Evolutionary conservation across 345 rosid species (phyloP).

Genomic region (Syzygium jambos): DNA sequence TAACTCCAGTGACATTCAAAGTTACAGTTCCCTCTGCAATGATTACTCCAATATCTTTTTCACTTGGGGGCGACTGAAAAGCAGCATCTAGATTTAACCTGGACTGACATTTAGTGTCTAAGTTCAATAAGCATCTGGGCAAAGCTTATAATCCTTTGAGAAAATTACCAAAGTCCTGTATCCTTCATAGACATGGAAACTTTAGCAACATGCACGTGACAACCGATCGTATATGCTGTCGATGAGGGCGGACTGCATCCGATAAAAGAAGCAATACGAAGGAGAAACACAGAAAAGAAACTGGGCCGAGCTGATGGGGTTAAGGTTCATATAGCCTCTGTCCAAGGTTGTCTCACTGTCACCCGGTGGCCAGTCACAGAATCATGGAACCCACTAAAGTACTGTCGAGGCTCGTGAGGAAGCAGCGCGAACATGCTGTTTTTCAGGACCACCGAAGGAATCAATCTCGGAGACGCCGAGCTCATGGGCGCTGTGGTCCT

Average conservation of each 20-base stretch:
- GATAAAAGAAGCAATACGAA: neutral
- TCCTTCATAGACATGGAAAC: neutral
- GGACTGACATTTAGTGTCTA: neutral
- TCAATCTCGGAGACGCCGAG: neutral
- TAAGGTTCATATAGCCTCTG: neutral
- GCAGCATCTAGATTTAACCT: neutral
- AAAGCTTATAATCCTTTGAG: neutral
- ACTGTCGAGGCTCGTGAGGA: neutral
- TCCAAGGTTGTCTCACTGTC: neutral
- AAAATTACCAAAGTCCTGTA: neutral
- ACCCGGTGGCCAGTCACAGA: neutral
- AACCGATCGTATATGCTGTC: neutral
- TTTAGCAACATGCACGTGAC: neutral
- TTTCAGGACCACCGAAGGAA: neutral
- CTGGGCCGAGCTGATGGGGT: neutral
- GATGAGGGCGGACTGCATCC: neutral
- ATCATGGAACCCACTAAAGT: constrained; percentile 1
- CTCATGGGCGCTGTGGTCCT: neutral
- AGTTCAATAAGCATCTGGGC: neutral
- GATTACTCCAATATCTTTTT: neutral
- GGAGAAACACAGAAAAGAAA: neutral
- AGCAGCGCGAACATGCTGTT: neutral
- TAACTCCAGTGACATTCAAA: neutral
- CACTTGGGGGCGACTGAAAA: neutral
- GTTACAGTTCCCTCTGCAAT: neutral